Evolutionary conservation across 345 rosid species (phyloP).

Genomic region (Aurinia saxatilis): DNA sequence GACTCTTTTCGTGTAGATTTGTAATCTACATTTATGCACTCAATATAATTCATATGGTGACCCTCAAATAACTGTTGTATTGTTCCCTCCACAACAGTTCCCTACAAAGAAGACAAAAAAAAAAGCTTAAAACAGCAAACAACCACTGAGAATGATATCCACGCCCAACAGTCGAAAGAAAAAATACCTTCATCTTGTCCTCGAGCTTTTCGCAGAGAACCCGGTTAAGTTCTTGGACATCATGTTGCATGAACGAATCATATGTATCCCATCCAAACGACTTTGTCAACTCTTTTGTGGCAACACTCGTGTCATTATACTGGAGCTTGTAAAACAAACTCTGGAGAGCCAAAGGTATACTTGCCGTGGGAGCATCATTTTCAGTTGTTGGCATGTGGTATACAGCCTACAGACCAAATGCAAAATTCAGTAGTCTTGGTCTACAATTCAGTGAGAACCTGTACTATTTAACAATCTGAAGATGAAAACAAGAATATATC

Average conservation of each 20-base stretch:
- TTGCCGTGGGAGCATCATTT: constrained; percentile 83
- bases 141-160: constrained; percentile 11
- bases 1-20: constrained; percentile 95
- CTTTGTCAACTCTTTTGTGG: constrained; percentile 88
- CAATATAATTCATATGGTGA: constrained; percentile 92
- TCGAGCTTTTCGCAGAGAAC: constrained; percentile 94
- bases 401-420: constrained; percentile 59
- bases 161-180: background rate
- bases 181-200: constrained; percentile 88
- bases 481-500: background rate
- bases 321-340: constrained; percentile 98
- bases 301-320: constrained; percentile 86
- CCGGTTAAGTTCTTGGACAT: constrained; percentile 94
- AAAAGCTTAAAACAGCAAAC: background rate
- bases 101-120: constrained; percentile 34
- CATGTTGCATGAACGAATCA: constrained; percentile 99
- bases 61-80: constrained; percentile 96
- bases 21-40: constrained; percentile 91
- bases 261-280: constrained; percentile 98
- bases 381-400: constrained; percentile 99
- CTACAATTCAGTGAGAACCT: background rate
- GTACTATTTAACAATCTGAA: background rate
- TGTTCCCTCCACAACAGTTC: constrained; percentile 97
- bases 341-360: constrained; percentile 96
- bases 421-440: constrained; percentile 3